phyloP scores from a whole-genome alignment of 768 basidiomycete genomes.

The Leccinum uliginosum region DNA sequence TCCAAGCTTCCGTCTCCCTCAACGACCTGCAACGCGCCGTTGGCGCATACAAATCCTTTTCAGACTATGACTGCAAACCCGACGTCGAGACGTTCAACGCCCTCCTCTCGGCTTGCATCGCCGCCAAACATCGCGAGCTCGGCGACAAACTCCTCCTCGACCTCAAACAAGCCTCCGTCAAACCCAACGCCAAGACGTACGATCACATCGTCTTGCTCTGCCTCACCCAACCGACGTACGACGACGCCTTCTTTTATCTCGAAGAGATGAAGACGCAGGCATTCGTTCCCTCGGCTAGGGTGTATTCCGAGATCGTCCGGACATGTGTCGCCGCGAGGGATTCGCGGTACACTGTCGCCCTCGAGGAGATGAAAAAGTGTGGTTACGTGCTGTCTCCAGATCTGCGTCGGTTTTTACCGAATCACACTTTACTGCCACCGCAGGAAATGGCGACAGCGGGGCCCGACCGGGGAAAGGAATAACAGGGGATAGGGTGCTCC shows the following conservation, averaged over 20 bases:
- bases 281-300: constrained; percentile 45
- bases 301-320: constrained; percentile 59
- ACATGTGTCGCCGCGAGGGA: constrained; percentile 58
- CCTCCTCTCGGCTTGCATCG: constrained; percentile 63
- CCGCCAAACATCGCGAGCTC: constrained; percentile 54
- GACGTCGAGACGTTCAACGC: constrained; percentile 64
- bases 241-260: constrained; percentile 85
- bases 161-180: constrained; percentile 53
- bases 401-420: constrained; percentile 32
- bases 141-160: constrained; percentile 66
- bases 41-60: constrained; percentile 64
- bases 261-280: constrained; percentile 78
- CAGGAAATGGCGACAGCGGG: neutral
- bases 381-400: constrained; percentile 41
- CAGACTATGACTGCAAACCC: constrained; percentile 52
- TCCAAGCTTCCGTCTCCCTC: constrained; percentile 56
- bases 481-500: neutral
- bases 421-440: constrained; percentile 2
- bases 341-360: constrained; percentile 55
- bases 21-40: constrained; percentile 74
- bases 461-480: neutral
- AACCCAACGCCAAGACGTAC: constrained; percentile 59
- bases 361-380: constrained; percentile 66
- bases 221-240: constrained; percentile 68
- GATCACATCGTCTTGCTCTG: constrained; percentile 65